Conservation (phyloP, 2,329 filamentous ascomycete genomes). For the Ceratocystis cacaofunesta region DNA sequence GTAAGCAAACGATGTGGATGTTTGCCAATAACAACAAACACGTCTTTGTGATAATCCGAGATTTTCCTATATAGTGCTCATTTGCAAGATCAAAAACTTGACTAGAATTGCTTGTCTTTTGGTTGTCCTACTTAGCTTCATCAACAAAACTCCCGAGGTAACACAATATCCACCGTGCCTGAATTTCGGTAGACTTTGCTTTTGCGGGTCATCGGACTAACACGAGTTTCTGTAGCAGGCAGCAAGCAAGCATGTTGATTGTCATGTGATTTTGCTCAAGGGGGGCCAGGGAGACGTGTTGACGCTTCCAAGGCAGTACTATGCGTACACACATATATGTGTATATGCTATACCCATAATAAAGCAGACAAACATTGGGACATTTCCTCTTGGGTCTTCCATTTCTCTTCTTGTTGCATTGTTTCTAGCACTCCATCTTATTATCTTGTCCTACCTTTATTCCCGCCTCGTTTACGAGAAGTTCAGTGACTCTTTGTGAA, state of each 20-base stretch:
- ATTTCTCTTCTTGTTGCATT: background rate
- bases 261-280: conserved; percentile 6
- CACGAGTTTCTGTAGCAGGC: background rate
- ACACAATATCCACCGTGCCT: background rate
- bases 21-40: background rate
- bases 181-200: background rate
- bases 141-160: background rate
- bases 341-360: too few species aligned
- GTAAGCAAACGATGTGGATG: background rate
- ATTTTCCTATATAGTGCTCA: background rate
- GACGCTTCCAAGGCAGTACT: too few species aligned
- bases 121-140: background rate
- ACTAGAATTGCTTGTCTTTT: background rate
- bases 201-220: conserved; percentile 8
- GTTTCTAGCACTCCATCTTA: background rate
- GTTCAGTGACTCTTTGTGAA: conserved; percentile 51
- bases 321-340: too few species aligned
- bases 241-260: background rate
- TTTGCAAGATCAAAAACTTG: background rate
- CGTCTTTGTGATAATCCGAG: background rate
- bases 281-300: background rate
- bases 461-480: conserved; percentile 25
- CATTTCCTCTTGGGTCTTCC: too few species aligned
- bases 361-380: background rate
- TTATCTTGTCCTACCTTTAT: background rate